Conservation (phyloP, 306 rosid species). For the Cicer arietinum region DNA sequence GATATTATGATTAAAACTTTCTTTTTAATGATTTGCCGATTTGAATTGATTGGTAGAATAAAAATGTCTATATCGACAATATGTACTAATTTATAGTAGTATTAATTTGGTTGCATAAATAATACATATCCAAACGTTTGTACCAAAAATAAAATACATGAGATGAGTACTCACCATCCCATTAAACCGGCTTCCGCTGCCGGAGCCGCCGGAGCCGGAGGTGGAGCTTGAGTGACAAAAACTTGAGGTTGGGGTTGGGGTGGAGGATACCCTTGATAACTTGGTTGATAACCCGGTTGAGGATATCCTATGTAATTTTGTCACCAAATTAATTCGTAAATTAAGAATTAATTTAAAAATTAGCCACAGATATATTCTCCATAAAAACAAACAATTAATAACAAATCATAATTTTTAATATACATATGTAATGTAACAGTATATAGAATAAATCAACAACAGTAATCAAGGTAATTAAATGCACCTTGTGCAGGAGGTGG, state of each 20-base stretch:
- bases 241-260: slow-evolving; percentile 36
- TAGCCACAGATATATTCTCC: neutral
- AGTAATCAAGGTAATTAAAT: neutral
- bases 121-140: too few species aligned
- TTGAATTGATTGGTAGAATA: too few species aligned
- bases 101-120: too few species aligned
- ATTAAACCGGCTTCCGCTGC: slow-evolving; percentile 7
- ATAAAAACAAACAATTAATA: neutral
- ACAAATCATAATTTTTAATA: neutral
- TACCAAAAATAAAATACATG: neutral
- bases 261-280: neutral
- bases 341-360: too few species aligned
- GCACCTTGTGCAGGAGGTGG: slow-evolving; percentile 35
- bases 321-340: neutral
- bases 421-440: neutral
- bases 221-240: slow-evolving; percentile 28
- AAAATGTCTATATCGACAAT: too few species aligned
- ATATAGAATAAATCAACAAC: neutral
- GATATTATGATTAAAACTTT: too few species aligned
- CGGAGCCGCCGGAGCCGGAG: neutral
- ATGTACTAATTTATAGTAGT: too few species aligned
- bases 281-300: slow-evolving; percentile 38
- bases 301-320: neutral
- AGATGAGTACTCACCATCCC: slow-evolving; percentile 39
- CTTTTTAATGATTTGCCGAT: too few species aligned